Evolutionary conservation across 257 asterid genomes (phyloP).

Genomic region (Rauvolfia tetraphylla): DNA sequence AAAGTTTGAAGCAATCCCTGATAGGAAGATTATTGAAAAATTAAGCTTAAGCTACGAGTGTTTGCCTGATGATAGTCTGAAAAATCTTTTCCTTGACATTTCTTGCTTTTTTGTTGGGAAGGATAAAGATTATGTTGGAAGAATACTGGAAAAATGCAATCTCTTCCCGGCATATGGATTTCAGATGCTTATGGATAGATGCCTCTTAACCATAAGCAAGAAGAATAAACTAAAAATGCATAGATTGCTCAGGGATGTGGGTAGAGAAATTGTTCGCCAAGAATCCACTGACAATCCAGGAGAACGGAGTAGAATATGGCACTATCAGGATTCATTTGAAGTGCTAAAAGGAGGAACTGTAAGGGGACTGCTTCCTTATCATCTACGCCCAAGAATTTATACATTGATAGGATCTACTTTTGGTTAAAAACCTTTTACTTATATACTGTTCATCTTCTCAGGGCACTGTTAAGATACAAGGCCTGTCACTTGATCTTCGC

Average conservation of each 20-base stretch:
- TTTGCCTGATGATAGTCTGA: constrained; percentile 18
- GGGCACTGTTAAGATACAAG: constrained; percentile 12
- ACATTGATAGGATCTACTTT: not conserved
- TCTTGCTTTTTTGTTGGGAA: constrained; percentile 20
- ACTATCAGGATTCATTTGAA: constrained; percentile 4
- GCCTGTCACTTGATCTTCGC: not conserved
- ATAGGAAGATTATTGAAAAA: constrained; percentile 6
- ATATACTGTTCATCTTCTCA: not conserved
- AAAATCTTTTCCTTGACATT: constrained; percentile 14
- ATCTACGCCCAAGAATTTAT: no score
- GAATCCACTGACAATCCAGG: constrained; percentile 8
- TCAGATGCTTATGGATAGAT: constrained; percentile 13
- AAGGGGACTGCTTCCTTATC: not conserved
- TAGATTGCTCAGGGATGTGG: constrained; percentile 15
- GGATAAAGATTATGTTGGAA: not conserved
- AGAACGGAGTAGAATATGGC: constrained; percentile 14
- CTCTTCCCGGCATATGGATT: constrained; percentile 5
- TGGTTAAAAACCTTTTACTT: not conserved
- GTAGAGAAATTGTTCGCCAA: constrained; percentile 19
- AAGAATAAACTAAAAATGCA: constrained; percentile 17
- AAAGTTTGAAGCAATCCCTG: constrained; percentile 2
- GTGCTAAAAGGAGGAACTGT: constrained; percentile 10
- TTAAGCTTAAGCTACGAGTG: constrained; percentile 12
- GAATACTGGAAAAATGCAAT: constrained; percentile 14
- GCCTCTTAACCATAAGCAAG: constrained; percentile 5